phyloP scores from a whole-genome alignment of 768 basidiomycete genomes.

The Dictyophora rubrovolvata region DNA sequence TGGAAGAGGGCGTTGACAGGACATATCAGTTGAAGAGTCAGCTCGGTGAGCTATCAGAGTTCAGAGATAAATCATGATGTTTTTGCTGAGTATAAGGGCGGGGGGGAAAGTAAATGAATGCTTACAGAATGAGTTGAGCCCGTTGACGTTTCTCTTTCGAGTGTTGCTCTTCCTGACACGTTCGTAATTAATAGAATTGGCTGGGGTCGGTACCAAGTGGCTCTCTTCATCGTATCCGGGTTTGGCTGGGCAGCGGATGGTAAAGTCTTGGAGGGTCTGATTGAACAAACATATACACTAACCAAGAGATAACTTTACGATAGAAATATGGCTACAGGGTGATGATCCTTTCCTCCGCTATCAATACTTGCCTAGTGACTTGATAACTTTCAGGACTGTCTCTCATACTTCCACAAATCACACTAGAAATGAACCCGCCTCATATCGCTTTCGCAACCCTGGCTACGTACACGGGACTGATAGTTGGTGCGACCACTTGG shows the following conservation, averaged over 20 bases:
- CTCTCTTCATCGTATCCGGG: slow-evolving; percentile 37
- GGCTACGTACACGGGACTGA: slow-evolving; percentile 37
- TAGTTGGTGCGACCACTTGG: slow-evolving; percentile 40
- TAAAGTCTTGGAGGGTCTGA: slow-evolving; percentile 16
- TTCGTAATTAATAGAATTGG: slow-evolving; percentile 27
- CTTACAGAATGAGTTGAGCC: slow-evolving; percentile 30
- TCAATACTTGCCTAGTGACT: neutral
- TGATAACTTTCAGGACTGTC: slow-evolving; percentile 24
- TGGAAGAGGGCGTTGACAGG: slow-evolving; percentile 19
- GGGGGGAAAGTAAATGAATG: slow-evolving; percentile 31
- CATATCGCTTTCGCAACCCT: slow-evolving; percentile 37
- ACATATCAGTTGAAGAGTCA: slow-evolving; percentile 26
- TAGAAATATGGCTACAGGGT: slow-evolving; percentile 37
- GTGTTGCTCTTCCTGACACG: neutral
- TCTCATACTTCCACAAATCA: slow-evolving; percentile 34
- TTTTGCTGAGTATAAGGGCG: neutral
- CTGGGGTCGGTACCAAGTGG: slow-evolving; percentile 39
- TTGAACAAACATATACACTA: too few relatives aligned
- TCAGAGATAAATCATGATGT: neutral
- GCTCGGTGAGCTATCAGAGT: slow-evolving; percentile 17
- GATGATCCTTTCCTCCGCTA: neutral
- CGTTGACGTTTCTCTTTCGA: neutral
- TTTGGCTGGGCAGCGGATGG: slow-evolving; percentile 43
- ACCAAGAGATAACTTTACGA: neutral
- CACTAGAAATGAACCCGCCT: slow-evolving; percentile 32